Percentiles rank a stretch among this genome's conserved stretches.
These are phyloP conservation scores for Hypoxylon sp. DNA, from an alignment of 2,329 filamentous ascomycete genomes.

Conservation along the genomic window DNA sequence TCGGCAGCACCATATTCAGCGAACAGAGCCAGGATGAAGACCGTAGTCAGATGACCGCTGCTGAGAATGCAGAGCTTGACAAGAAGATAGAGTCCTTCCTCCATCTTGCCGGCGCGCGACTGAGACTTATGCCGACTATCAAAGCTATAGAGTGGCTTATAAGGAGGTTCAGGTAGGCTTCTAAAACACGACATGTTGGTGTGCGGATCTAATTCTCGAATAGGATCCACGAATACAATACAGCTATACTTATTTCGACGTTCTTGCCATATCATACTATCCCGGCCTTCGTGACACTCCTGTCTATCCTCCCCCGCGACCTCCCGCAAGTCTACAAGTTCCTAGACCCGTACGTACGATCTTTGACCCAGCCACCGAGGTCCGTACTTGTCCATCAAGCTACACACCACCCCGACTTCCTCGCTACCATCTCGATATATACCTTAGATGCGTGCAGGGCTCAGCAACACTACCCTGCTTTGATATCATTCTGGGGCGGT, in stretches of 20 bases:
- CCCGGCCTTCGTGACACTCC: conserved; percentile 85
- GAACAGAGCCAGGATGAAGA: conserved; percentile 93
- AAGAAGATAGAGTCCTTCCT: conserved; percentile 85
- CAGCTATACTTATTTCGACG: conserved; percentile 80
- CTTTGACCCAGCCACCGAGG: conserved; percentile 81
- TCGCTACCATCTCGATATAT: conserved; percentile 83
- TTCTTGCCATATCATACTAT: conserved; percentile 95
- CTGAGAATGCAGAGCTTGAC: conserved; percentile 87
- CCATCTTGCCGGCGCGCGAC: conserved; percentile 79
- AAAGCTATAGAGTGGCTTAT: conserved; percentile 97
- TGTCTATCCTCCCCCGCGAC: conserved; percentile 86
- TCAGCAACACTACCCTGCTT: conserved; percentile 80
- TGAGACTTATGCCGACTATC: conserved; percentile 88
- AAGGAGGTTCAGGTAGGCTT: conserved; percentile 83
- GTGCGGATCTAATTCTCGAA: conserved; percentile 34
- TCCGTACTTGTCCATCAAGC: conserved; percentile 88
- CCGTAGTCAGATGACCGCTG: conserved; percentile 83
- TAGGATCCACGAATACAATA: conserved; percentile 94
- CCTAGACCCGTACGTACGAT: conserved; percentile 86
- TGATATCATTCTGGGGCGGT: conserved; percentile 93
- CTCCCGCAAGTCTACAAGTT: conserved; percentile 85
- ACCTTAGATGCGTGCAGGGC: conserved; percentile 80
- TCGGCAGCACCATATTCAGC: conserved; percentile 87
- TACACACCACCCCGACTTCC: conserved; percentile 81
- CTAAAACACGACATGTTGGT: not conserved